Evolutionary conservation across 2,329 filamentous ascomycete genomes (phyloP), one percentile per base, ranked within the genome.

Genomic region (Penicillium sp.): DNA sequence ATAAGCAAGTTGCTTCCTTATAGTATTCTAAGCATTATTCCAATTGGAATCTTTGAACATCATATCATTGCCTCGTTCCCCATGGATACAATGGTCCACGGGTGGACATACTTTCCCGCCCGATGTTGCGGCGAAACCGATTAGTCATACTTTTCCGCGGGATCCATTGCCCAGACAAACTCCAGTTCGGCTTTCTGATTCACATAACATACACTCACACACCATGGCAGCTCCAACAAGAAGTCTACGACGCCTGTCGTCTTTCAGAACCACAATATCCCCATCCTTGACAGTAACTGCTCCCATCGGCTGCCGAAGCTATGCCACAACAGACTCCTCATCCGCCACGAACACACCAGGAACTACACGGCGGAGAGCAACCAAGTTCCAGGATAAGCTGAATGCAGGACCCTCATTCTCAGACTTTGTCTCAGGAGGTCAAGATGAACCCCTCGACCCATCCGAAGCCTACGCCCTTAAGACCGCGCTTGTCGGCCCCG

Each of bases 331-430:
- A 19, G 64, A 64, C 49, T 57, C 62, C 37, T 61, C 65, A 28
- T 66, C 65, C 55, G 65, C 66, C 49, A 65, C 62, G 37, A 59
- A 61, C 53, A 62, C 60, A 52, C 56, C 60, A 8, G 58, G 57
- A 45, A 57, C 43, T 45, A 85, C 83, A 7, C 68, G 70, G 47
- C 77, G 76, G 57, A 85, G 69, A 50, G 71, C 68, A 28, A 83
- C 79, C 13, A 68, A 71, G 3, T 85, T 85, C 67, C 73, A 70
- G 53, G 81, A 85, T 65, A 79, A 78, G 48, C 72, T 85, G 43
- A 84, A 85, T 61, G 68, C 76, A 6, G 82, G 82, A 0, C 82
- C 82, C 12, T 80, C 81, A 0, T 83, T 85, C 61, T 66, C 72
- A 28, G 81, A 85, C 60, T 85, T 85, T 55, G 75, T 84, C 33